Conservation (phyloP, 306 rosid species). For the Leucaena leucocephala region DNA sequence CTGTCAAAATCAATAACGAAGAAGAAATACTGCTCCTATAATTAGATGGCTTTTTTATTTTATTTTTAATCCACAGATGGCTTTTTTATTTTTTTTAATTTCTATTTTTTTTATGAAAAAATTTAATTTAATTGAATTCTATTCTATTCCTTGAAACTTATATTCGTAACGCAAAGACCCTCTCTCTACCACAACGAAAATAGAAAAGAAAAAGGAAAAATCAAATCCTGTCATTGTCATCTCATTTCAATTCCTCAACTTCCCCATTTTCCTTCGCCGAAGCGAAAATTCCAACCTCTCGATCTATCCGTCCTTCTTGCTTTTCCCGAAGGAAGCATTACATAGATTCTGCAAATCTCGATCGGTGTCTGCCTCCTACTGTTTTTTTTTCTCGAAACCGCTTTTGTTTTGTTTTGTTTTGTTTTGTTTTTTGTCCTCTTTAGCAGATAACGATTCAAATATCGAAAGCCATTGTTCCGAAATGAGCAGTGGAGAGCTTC, state of each 20-base stretch:
- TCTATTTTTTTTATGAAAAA: background rate
- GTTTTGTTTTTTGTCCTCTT: background rate
- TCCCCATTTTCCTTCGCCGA: background rate
- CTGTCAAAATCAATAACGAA: background rate
- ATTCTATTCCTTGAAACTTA: slow-evolving; percentile 1
- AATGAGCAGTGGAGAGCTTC: slow-evolving; percentile 89
- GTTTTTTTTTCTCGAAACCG: slow-evolving; percentile 4
- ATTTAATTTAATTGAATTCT: background rate
- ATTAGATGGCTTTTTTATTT: background rate
- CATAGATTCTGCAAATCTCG: slow-evolving; percentile 25
- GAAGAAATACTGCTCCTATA: background rate
- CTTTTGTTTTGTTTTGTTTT: background rate
- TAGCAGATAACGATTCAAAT: slow-evolving; percentile 18
- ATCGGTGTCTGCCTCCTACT: slow-evolving; percentile 6
- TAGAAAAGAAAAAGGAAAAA: slow-evolving; percentile 36
- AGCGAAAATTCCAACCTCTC: slow-evolving; percentile 31
- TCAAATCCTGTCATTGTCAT: slow-evolving; percentile 31
- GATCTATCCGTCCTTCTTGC: slow-evolving; percentile 47
- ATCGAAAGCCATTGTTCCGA: slow-evolving; percentile 26
- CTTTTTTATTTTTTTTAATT: background rate
- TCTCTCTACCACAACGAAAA: slow-evolving; percentile 40
- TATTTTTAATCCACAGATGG: too few relatives aligned
- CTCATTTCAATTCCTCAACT: slow-evolving; percentile 24
- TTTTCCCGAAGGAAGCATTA: background rate
- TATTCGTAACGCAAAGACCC: slow-evolving; percentile 8